A percentile compares a stretch with the other conserved stretches of the same genome.
These are phyloP conservation scores for Coemansia sp. DNA, from an alignment of 192 early-diverging fungal genomes.

Conservation along the genomic window DNA sequence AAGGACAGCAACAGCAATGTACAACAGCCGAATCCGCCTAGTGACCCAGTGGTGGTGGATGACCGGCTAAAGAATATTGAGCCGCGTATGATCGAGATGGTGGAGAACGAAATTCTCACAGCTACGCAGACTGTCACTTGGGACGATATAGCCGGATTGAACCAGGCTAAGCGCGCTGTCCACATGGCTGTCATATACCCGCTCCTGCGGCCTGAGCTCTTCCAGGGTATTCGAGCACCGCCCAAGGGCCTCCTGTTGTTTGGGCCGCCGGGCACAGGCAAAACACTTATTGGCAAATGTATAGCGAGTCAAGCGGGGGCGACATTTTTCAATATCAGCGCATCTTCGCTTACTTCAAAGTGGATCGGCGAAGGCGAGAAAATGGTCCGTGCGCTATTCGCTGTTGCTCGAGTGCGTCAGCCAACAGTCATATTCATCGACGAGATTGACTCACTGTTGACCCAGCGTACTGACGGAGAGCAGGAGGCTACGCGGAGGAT, in stretches of 20 bases:
- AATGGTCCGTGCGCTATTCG: conserved; percentile 88
- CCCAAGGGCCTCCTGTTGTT: conserved; percentile 84
- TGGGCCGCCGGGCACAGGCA: conserved; percentile 83
- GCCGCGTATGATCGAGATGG: conserved; percentile 82
- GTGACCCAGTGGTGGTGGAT: conserved; percentile 54
- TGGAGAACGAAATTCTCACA: conserved; percentile 86
- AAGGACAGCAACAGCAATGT: not conserved
- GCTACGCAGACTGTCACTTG: conserved; percentile 62
- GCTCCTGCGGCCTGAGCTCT: conserved; percentile 77
- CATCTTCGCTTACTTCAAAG: conserved; percentile 89
- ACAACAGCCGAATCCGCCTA: not conserved
- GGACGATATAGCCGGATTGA: conserved; percentile 84
- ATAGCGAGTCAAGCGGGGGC: conserved; percentile 85
- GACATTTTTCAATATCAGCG: conserved; percentile 89
- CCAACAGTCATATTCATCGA: conserved; percentile 92
- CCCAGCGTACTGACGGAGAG: conserved; percentile 87
- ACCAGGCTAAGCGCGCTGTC: conserved; percentile 78
- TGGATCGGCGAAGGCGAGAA: conserved; percentile 97
- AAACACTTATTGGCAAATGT: conserved; percentile 89
- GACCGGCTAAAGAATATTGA: conserved; percentile 84
- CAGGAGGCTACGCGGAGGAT: conserved; percentile 83
- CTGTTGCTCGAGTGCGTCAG: conserved; percentile 82
- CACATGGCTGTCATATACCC: conserved; percentile 83
- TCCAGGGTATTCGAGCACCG: conserved; percentile 79
- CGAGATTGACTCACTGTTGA: conserved; percentile 91